Percentiles rank a stretch among this genome's conserved stretches.
Evolutionary conservation across 1,284 basidiomycete species (phyloP).

Genomic region (Pisolithus thermaeus): DNA sequence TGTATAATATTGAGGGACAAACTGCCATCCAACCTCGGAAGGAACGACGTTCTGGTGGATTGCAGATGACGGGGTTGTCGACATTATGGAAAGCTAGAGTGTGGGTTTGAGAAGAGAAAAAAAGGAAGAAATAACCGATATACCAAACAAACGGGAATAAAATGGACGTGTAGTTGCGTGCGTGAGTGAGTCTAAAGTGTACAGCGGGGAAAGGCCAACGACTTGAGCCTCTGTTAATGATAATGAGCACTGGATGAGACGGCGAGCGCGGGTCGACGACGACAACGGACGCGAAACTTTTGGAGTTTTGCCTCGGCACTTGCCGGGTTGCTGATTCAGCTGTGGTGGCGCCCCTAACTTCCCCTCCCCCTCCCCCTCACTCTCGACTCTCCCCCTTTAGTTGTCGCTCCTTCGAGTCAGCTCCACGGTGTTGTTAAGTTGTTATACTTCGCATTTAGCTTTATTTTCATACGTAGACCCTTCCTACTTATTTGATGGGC

Average conservation of each 20-base stretch:
- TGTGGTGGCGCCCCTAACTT: neutral
- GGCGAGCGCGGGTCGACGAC: constrained; percentile 14
- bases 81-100: constrained; percentile 29
- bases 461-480: too few relatives aligned
- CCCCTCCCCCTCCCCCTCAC: neutral
- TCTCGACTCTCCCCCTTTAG: too few relatives aligned
- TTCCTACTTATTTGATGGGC: too few relatives aligned
- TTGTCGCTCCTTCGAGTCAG: too few relatives aligned
- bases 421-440: too few relatives aligned
- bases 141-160: constrained; percentile 29
- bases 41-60: constrained; percentile 61
- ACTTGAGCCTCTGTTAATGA: constrained; percentile 15
- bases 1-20: constrained; percentile 95
- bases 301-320: constrained; percentile 26
- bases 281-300: constrained; percentile 15
- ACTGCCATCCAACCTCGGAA: constrained; percentile 94
- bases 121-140: constrained; percentile 4
- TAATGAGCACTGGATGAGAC: constrained; percentile 5
- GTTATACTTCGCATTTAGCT: too few relatives aligned
- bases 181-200: constrained; percentile 34
- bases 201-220: constrained; percentile 27
- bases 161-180: constrained; percentile 27
- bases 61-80: constrained; percentile 25
- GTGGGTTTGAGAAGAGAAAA: neutral
- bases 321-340: constrained; percentile 30